Base-by-base conservation (phyloP, 345 rosid genomes). In the Camelina sativa region DNA sequence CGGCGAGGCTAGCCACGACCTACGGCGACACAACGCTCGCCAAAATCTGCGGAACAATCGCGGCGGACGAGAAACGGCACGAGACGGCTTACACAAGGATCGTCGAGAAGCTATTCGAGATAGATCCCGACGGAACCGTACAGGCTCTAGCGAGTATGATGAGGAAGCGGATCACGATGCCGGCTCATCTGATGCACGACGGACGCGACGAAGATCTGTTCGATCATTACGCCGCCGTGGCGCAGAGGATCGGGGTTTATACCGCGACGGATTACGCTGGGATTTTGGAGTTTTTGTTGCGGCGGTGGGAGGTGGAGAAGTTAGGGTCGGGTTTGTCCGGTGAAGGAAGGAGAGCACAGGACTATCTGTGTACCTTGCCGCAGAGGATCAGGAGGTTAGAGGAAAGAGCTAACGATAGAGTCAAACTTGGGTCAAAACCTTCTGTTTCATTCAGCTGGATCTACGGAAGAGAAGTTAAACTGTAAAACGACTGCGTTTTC, bases 21-120 rank as follows among this genome's bases (percentile, higher is more conserved):
- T 81, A 78, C 44, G 86, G 86, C 2, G 86, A 82, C 71, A 51
- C 77, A 1, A 75, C 73, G 2, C 74, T 83, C 57, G 85, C 87
- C 13, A 82, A 76, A 44, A 80, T 82, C 40, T 84, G 87, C 47
- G 87, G 87, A 20, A 78, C 67, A 7, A 84, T 84, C 19, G 87
- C 87, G 2, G 70, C 84, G 0, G 87, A 82, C 17, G 88, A 85
- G 74, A 85, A 82, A 56, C 86, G 88, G 19, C 88, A 85, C 61
- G 88, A 84, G 54, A 78, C 78, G 12, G 88, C 86, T 1, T 84
- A 84, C 62, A 74, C 82, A 13, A 68, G 68, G 17, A 80, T 82
- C 63, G 80, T 80, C 38, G 88, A 80, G 30, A 82, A 80, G 51
- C 86, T 85, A 19, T 82, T 85, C 19, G 81, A 82, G 69, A 60